phyloP scores from a whole-genome alignment of 768 basidiomycete genomes.

The Boletus tylopilopsis region DNA sequence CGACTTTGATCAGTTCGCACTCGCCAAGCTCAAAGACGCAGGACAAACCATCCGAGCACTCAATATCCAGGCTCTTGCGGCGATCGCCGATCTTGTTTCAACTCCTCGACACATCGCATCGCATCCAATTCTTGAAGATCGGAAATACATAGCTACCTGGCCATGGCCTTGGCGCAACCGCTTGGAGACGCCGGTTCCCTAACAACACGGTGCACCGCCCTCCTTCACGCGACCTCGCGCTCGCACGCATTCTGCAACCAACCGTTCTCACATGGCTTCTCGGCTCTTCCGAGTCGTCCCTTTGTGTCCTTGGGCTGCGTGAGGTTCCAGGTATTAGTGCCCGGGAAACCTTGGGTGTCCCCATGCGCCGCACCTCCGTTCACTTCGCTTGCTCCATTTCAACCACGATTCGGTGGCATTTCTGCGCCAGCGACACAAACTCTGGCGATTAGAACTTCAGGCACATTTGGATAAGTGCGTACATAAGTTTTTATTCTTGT shows the following conservation, averaged over 20 bases:
- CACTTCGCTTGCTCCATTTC: constrained; percentile 40
- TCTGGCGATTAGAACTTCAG: too few relatives aligned
- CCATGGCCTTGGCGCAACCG: constrained; percentile 28
- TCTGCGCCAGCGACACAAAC: constrained; percentile 35
- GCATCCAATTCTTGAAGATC: constrained; percentile 36
- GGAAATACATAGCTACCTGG: constrained; percentile 37
- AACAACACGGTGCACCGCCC: background rate
- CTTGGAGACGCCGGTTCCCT: constrained; percentile 8
- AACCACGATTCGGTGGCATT: constrained; percentile 31
- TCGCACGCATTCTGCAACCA: constrained; percentile 33
- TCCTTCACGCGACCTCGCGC: constrained; percentile 31
- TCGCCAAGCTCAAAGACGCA: constrained; percentile 23
- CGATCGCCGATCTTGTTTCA: constrained; percentile 44
- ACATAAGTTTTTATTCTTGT: too few relatives aligned
- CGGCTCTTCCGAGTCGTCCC: constrained; percentile 28
- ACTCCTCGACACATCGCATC: constrained; percentile 36
- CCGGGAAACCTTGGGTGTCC: constrained; percentile 20
- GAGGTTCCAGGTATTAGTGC: constrained; percentile 31
- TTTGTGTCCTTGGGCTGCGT: constrained; percentile 40
- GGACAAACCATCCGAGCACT: constrained; percentile 32
- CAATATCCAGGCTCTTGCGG: constrained; percentile 30
- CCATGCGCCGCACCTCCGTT: constrained; percentile 37
- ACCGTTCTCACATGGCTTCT: constrained; percentile 39
- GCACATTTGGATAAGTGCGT: too few relatives aligned
- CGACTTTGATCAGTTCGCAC: constrained; percentile 24